phyloP scores from a whole-genome alignment of 192 early-diverging fungal species.

The Coemansia sp. region DNA sequence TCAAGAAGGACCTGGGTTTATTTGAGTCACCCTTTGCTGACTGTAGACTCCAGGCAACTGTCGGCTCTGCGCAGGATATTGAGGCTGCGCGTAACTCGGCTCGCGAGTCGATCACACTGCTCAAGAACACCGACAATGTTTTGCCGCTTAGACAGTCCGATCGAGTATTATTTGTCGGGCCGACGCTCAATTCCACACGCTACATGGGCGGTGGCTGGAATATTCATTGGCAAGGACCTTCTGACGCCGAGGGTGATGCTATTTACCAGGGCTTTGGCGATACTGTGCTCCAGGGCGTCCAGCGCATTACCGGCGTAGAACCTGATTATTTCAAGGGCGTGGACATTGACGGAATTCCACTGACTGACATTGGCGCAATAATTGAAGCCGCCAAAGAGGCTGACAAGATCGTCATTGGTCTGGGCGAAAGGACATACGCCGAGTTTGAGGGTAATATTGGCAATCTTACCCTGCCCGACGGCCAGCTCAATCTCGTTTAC shows the following conservation, averaged over 20 bases:
- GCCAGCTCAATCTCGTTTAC: conserved; percentile 51
- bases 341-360: conserved; percentile 53
- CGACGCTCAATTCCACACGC: conserved; percentile 57
- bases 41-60: conserved; percentile 31
- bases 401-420: conserved; percentile 56
- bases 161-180: conserved; percentile 59
- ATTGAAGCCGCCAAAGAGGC: conserved; percentile 34
- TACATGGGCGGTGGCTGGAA: conserved; percentile 64
- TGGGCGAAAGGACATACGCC: conserved; percentile 62
- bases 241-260: conserved; percentile 42
- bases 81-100: conserved; percentile 53
- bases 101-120: conserved; percentile 59
- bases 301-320: conserved; percentile 21
- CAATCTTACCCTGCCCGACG: conserved; percentile 40
- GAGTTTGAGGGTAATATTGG: conserved; percentile 60
- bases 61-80: conserved; percentile 51
- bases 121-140: conserved; percentile 54
- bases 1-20: conserved; percentile 67
- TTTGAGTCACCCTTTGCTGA: conserved; percentile 53
- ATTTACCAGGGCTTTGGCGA: conserved; percentile 52
- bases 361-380: conserved; percentile 46
- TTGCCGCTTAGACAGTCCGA: conserved; percentile 52
- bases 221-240: conserved; percentile 61
- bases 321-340: conserved; percentile 42
- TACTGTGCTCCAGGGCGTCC: conserved; percentile 34